Base-by-base conservation (phyloP, 345 rosid genomes). In the Mangifera indica region DNA sequence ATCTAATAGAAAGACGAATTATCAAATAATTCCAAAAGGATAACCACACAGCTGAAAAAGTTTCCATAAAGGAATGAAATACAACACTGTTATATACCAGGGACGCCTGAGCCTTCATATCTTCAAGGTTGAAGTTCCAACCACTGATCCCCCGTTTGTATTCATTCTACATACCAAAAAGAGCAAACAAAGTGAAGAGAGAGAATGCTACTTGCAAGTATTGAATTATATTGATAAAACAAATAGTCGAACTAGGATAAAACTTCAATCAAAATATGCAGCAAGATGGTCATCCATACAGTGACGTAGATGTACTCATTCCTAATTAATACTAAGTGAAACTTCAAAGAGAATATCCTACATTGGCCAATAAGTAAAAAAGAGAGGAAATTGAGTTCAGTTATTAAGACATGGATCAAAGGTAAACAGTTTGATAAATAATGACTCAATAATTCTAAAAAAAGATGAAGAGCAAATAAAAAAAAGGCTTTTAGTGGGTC, bases 81-180 rank as follows among this genome's bases (percentile, higher is more conserved):
- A 14, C 29, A 69, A 51, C 58, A 67, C 59, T 72, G 53, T 56
- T 61, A 60, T 87, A 88, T 92, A 95, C 99, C 93, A 92, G 74
- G 72, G 99, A 92, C 74, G 99, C 99, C 77, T 95, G 99, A 82
- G 98, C 97, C 79, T 95, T 95, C 89, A 95, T 73, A 78, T 95
- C 97, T 72, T 95, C 99, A 70, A 95, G 93, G 78, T 95, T 88
- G 85, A 95, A 95, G 78, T 95, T 88, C 99, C 99, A 95, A 63
- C 96, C 89, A 69, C 99, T 95, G 52, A 95, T 89, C 74, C 99
- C 99, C 72, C 99, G 84, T 78, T 95, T 95, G 70, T 95, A 95
- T 81, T 95, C 98, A 83, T 91, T 95, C 99, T 95, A 79, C 81
- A 83, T 54, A 73, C 34, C 25, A 56, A 44, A 76, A 71, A 64